Evolutionary conservation across 129 eudicot species (phyloP).

Genomic region (Solidago caesia): DNA sequence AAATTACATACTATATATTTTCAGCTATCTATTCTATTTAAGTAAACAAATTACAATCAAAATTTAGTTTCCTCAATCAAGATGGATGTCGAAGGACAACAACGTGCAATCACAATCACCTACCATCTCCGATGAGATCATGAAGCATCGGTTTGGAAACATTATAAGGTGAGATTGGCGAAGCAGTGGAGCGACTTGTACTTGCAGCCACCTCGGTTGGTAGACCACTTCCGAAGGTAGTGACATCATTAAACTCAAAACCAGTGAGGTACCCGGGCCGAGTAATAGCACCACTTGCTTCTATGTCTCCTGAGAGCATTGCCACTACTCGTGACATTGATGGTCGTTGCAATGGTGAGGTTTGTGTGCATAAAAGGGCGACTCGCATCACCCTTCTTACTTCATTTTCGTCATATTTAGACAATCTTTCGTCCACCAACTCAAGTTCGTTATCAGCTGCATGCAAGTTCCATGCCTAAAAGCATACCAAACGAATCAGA

Average conservation of each 20-base stretch:
- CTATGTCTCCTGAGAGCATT: slow-evolving; percentile 69
- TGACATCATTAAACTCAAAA: slow-evolving; percentile 54
- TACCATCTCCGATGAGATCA: slow-evolving; percentile 36
- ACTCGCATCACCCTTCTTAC: slow-evolving; percentile 46
- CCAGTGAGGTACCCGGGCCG: slow-evolving; percentile 63
- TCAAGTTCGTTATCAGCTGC: slow-evolving; percentile 51
- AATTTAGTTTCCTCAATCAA: no score
- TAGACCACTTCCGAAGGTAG: slow-evolving; percentile 28
- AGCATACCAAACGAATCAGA: slow-evolving; percentile 2
- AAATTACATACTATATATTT: no score
- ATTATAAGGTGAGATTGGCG: slow-evolving; percentile 18
- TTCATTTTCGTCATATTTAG: slow-evolving; percentile 45
- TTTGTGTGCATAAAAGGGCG: slow-evolving; percentile 77
- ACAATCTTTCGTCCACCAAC: slow-evolving; percentile 49
- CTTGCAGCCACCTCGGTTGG: slow-evolving; percentile 2
- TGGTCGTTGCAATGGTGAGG: slow-evolving; percentile 62
- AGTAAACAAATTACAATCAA: no score
- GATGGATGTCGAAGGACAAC: no score
- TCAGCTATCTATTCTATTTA: no score
- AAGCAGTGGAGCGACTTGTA: not conserved
- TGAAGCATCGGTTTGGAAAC: slow-evolving; percentile 27
- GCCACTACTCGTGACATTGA: slow-evolving; percentile 87
- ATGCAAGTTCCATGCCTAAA: slow-evolving; percentile 76
- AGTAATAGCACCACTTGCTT: slow-evolving; percentile 40
- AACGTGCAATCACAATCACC: not conserved